A percentile compares a stretch with the other conserved stretches of the same genome.
Evolutionary conservation across 345 rosid genomes (phyloP).

Genomic region (Eucalyptus virginea): DNA sequence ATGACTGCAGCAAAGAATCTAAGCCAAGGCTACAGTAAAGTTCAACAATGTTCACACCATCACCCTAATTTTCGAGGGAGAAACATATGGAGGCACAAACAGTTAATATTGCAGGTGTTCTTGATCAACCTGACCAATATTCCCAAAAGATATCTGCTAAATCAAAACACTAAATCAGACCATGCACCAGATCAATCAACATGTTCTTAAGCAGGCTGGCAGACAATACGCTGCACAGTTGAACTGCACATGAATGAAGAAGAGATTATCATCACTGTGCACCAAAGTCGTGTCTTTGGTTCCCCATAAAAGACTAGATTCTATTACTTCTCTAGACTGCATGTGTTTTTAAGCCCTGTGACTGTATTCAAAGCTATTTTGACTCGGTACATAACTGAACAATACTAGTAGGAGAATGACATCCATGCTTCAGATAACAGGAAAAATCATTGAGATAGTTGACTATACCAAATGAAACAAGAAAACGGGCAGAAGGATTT

Average conservation of each 20-base stretch:
- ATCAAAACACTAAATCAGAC: not conserved
- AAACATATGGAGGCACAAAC: not conserved
- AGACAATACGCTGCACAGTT: not conserved
- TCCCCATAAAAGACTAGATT: not conserved
- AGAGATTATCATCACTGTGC: not conserved
- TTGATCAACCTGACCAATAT: not conserved
- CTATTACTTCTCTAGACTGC: not conserved
- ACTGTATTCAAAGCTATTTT: not conserved
- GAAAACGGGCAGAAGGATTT: not conserved
- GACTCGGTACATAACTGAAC: not conserved
- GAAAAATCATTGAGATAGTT: not conserved
- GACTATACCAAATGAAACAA: not conserved
- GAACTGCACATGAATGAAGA: not conserved
- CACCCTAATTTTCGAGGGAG: not conserved
- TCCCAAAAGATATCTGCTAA: not conserved
- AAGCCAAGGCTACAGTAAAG: not conserved
- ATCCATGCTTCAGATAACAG: not conserved
- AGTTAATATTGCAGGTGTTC: not conserved
- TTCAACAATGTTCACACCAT: not conserved
- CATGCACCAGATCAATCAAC: not conserved
- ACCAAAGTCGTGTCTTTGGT: not conserved
- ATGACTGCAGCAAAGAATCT: not conserved
- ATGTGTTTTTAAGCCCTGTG: not conserved
- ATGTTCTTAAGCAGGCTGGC: not conserved
- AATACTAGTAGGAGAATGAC: not conserved